Evolutionary conservation across 345 rosid genomes (phyloP).

Genomic region (Moringa oleifera): DNA sequence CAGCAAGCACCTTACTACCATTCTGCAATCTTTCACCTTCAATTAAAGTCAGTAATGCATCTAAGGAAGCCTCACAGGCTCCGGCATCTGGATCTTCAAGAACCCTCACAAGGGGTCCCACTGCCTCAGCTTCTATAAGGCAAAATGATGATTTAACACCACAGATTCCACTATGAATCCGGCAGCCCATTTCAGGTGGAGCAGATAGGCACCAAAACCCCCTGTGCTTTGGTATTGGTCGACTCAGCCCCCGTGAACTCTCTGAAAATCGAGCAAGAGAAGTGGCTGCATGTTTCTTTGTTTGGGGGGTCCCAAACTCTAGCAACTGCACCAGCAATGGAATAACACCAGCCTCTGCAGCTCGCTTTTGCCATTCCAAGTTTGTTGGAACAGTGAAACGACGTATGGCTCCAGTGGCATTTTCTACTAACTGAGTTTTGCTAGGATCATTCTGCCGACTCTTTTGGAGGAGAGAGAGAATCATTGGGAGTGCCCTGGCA

Average conservation of each 20-base stretch:
- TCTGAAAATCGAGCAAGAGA: constrained; percentile 44
- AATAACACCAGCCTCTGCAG: constrained; percentile 48
- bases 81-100: constrained; percentile 44
- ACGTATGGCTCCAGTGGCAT: constrained; percentile 44
- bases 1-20: constrained; percentile 55
- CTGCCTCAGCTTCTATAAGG: constrained; percentile 58
- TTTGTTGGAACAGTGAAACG: constrained; percentile 44
- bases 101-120: constrained; percentile 42
- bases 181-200: constrained; percentile 40
- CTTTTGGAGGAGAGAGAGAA: constrained; percentile 19
- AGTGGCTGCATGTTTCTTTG: constrained; percentile 43
- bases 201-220: constrained; percentile 46
- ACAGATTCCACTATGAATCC: constrained; percentile 55
- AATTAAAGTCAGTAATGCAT: constrained; percentile 55
- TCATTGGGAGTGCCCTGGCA: constrained; percentile 31
- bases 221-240: constrained; percentile 24
- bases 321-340: constrained; percentile 47
- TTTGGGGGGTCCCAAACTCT: constrained; percentile 35
- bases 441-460: constrained; percentile 28
- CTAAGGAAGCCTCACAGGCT: constrained; percentile 51
- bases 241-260: constrained; percentile 41
- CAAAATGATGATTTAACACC: constrained; percentile 54
- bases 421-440: constrained; percentile 34
- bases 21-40: constrained; percentile 44
- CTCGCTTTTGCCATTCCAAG: constrained; percentile 45